Evolutionary conservation across 352 stramenopile species (phyloP).

Genomic region (Phytophthora brassicae): DNA sequence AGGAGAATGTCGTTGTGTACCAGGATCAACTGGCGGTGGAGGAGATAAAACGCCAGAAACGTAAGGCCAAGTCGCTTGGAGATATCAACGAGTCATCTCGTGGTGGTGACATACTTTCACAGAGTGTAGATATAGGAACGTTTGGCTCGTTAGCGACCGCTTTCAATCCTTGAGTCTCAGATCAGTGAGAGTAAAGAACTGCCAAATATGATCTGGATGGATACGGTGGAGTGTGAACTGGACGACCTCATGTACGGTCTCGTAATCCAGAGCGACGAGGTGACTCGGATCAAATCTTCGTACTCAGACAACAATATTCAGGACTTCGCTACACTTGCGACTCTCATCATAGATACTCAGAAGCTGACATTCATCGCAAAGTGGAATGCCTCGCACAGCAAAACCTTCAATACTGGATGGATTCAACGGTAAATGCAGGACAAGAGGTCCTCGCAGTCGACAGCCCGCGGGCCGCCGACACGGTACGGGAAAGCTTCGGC

Average conservation of each 20-base stretch:
- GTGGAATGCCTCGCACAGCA: too few species aligned
- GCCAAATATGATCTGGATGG: slow-evolving; percentile 35
- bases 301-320: slow-evolving; percentile 30
- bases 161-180: background rate
- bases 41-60: slow-evolving; percentile 30
- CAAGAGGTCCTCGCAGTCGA: too few species aligned
- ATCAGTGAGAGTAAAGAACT: slow-evolving; percentile 9
- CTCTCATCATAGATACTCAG: too few species aligned
- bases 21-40: slow-evolving; percentile 24
- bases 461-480: too few species aligned
- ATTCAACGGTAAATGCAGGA: too few species aligned
- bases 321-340: slow-evolving; percentile 33
- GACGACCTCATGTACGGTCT: slow-evolving; percentile 44
- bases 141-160: slow-evolving; percentile 4
- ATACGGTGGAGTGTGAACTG: slow-evolving; percentile 27
- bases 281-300: slow-evolving; percentile 32
- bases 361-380: too few species aligned
- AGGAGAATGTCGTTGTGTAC: slow-evolving; percentile 33
- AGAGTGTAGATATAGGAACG: slow-evolving; percentile 9
- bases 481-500: too few species aligned
- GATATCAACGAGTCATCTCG: slow-evolving; percentile 24
- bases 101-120: slow-evolving; percentile 14
- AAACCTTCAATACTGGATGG: too few species aligned
- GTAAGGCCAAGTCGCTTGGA: slow-evolving; percentile 28
- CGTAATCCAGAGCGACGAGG: slow-evolving; percentile 32